Evolutionary conservation across 2,329 filamentous ascomycete species (phyloP), one percentile per base, ranked within the genome.

Genomic region (Pseudogymnoascus sp.): DNA sequence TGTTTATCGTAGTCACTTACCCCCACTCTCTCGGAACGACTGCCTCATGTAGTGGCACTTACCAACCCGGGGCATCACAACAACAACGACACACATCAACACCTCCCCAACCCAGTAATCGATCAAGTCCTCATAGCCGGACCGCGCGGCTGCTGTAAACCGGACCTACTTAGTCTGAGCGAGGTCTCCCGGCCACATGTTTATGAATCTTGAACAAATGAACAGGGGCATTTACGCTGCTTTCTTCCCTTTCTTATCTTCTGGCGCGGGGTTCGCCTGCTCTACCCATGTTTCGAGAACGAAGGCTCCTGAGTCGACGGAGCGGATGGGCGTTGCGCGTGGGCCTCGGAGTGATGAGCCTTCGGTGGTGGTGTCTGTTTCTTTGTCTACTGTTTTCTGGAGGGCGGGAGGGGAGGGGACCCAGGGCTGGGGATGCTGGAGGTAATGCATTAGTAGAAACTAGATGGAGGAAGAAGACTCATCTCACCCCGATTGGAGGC

Each of bases 241-340:
- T 53, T 30, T 33, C 47, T 53, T 53, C 28, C 47, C 47, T 7
- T 53, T 30, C 28, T 33, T 53, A 12, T 30, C 28, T 33, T 53
- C 47, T 11, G 47, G 25, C 28, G 1, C n/a, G 6, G 15, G 25
- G 2, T n/a, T 8, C 4, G 80, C 81, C 69, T 88, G 84, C 72
- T 90, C 87, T 61, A 89, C 80, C 86, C 85, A 89, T 62, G 85
- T 78, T 70, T 89, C 86, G 68, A 89, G 79, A 22, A 81, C 75
- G 70, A 89, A 82, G 62, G 86, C 83, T 3, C 85, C 86, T 2
- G 83, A 81, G 66, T 86, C 81, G 15, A 89, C 80, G 33, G 80
- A 78, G 64, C 87, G 77, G 47, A 90, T 76, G 1, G 86, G 83
- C 57, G 80, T 81, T 11, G 82, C 84, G 68, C 76, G 82, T 33